Evolutionary conservation across 1,284 basidiomycete species (phyloP), one percentile per base, ranked within the genome.

Genomic region (Pascua guehoae): DNA sequence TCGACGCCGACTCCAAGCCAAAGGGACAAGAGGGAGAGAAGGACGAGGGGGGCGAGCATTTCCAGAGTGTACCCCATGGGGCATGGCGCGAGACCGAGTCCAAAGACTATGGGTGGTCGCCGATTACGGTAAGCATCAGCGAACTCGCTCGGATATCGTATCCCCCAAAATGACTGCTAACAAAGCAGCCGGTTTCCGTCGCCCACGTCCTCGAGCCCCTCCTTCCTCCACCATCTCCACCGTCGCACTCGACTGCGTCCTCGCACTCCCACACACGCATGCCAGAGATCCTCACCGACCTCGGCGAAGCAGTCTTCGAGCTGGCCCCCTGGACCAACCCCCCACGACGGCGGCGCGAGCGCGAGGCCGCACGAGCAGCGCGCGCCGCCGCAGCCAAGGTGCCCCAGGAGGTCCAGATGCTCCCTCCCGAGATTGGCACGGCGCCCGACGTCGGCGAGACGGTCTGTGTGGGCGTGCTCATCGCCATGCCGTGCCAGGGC

Each of bases 381-480:
- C 43, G 36, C 37, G 9, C 42, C 51, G 14, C 24, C 24, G 41
- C 24, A 4, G 24, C 24, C 24, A 32, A 32, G 7, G 24, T 32
- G 24, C 24, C 24, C 24, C 24, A 32, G 24, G 24, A 32, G 41
- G 24, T 17, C 1, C 12, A 5, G 45, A 54, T 50, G 45, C 12
- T 15, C 15, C 2, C 39, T 9, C 49, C 53, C 4, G 41, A 32
- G 32, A 50, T 59, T 3, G 50, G 11, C 5, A 50, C 52, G 2
- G 42, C 64, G 1, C 70, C 69, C 0, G 52, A 54, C 1, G 43
- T 49, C 2, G 70, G 68, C 1, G 56, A 60, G n/a, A 67, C 72
- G 17, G 56, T 72, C 11, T 47, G 64, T 2, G 54, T 74, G 10
- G 72, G 72, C 9, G 71, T 74, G 15, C 58, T 74, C 55, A 70